Evolutionary conservation across 2,329 filamentous ascomycete species (phyloP).

Genomic region (Cytospora chrysosperma): DNA sequence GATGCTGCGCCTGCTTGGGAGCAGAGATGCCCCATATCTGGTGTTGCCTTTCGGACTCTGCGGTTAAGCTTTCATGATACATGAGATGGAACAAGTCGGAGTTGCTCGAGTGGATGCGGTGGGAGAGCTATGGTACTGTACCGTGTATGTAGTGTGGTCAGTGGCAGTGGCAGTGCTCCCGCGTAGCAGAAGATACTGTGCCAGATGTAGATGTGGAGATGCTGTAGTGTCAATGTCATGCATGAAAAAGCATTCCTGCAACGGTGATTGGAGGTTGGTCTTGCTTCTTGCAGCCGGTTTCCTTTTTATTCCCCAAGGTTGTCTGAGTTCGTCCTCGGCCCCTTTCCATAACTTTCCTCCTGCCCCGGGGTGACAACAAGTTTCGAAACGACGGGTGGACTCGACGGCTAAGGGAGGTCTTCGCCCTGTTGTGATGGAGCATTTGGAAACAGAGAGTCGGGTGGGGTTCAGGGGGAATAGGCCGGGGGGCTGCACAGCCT

Average conservation of each 20-base stretch:
- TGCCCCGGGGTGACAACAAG: background rate
- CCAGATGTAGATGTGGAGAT: constrained; percentile 17
- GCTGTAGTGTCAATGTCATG: constrained; percentile 17
- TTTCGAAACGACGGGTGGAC: constrained; percentile 8
- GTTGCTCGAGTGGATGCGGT: background rate
- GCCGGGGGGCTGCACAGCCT: constrained; percentile 22
- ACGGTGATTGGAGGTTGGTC: constrained; percentile 17
- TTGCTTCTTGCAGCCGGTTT: background rate
- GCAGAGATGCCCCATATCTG: background rate
- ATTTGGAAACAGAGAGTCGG: constrained; percentile 15
- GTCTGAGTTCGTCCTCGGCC: constrained; percentile 4
- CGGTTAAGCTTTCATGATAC: background rate
- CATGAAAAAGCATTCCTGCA: constrained; percentile 17
- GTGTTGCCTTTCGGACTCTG: background rate
- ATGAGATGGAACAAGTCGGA: background rate
- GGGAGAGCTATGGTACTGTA: background rate
- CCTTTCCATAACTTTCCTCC: constrained; percentile 1
- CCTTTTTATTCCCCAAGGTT: background rate
- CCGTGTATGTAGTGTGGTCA: too few relatives aligned
- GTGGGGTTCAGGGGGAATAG: constrained; percentile 13
- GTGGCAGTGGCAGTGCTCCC: background rate
- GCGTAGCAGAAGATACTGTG: constrained; percentile 6
- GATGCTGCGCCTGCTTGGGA: constrained; percentile 10
- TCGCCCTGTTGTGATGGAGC: constrained; percentile 6
- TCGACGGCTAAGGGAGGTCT: constrained; percentile 11